Percentiles rank a stretch among this genome's conserved stretches.
These are phyloP conservation scores for Thyridium curvatum DNA, from an alignment of 2,329 filamentous ascomycete species.

Conservation along the genomic window DNA sequence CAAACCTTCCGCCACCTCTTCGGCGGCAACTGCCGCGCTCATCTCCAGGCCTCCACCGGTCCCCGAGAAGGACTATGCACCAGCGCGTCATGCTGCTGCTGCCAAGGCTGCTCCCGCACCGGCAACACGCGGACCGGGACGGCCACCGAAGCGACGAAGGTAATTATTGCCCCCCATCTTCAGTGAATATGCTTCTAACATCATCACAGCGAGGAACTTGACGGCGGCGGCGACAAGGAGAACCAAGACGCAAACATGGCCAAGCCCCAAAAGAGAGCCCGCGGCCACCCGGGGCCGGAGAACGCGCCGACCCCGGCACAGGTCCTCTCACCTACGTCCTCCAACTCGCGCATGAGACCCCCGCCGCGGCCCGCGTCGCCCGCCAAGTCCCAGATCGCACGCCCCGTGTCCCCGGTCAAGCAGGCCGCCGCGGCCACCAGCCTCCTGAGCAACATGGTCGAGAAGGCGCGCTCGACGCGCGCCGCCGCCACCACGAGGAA, in stretches of 20 bases:
- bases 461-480: slow-evolving; percentile 52
- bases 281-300: slow-evolving; percentile 36
- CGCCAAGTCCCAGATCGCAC: slow-evolving; percentile 49
- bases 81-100: slow-evolving; percentile 1
- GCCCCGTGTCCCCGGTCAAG: slow-evolving; percentile 59
- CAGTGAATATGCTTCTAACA: slow-evolving; percentile 15
- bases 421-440: slow-evolving; percentile 35
- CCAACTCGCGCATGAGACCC: slow-evolving; percentile 66
- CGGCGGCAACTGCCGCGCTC: slow-evolving; percentile 14
- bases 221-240: slow-evolving; percentile 72
- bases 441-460: slow-evolving; percentile 50
- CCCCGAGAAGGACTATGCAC: slow-evolving; percentile 38
- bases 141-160: slow-evolving; percentile 44
- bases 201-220: slow-evolving; percentile 52
- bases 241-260: slow-evolving; percentile 56
- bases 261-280: slow-evolving; percentile 64
- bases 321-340: slow-evolving; percentile 75
- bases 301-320: slow-evolving; percentile 41
- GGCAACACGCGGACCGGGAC: slow-evolving; percentile 10
- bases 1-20: slow-evolving; percentile 16
- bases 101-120: not conserved
- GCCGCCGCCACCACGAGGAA: slow-evolving; percentile 38
- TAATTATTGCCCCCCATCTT: slow-evolving; percentile 22
- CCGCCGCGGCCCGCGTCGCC: slow-evolving; percentile 37
- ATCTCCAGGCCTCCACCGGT: slow-evolving; percentile 35